These are phyloP conservation scores for Naegleria gruberi DNA, from an alignment of 208 protist species.

Conservation along the genomic window DNA sequence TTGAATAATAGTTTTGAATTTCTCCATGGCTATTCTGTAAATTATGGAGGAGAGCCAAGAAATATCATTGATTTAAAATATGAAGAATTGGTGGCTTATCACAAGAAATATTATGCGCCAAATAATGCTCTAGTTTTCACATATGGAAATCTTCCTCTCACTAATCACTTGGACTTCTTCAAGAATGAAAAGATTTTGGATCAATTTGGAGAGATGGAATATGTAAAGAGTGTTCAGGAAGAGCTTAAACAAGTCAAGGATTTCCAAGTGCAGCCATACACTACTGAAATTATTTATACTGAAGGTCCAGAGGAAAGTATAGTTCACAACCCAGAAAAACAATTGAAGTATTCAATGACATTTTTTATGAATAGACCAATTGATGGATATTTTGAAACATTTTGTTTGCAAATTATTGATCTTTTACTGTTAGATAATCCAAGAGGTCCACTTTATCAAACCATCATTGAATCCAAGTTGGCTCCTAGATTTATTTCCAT, in stretches of 20 bases:
- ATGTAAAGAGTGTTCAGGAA: background rate
- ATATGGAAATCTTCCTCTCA: background rate
- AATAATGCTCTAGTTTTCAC: background rate
- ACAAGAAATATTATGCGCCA: conserved; percentile 12
- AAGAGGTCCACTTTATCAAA: background rate
- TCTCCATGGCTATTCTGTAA: background rate
- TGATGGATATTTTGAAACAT: background rate
- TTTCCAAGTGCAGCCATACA: background rate
- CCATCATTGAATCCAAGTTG: background rate
- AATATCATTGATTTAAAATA: conserved; percentile 7
- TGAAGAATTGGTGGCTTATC: conserved; percentile 14
- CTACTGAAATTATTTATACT: background rate
- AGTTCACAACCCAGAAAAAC: background rate
- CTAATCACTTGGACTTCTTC: background rate
- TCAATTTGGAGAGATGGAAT: background rate
- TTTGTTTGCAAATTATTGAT: background rate
- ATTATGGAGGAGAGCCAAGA: background rate
- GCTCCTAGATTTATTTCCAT: background rate
- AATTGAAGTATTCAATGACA: background rate
- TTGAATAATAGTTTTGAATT: background rate
- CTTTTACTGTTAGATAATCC: background rate
- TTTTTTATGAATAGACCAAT: background rate
- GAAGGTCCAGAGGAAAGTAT: background rate
- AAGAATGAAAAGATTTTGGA: background rate
- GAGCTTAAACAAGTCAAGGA: background rate